Evolutionary conservation across 148 eudicot genomes (phyloP).

Genomic region (Polygonum maritimum): DNA sequence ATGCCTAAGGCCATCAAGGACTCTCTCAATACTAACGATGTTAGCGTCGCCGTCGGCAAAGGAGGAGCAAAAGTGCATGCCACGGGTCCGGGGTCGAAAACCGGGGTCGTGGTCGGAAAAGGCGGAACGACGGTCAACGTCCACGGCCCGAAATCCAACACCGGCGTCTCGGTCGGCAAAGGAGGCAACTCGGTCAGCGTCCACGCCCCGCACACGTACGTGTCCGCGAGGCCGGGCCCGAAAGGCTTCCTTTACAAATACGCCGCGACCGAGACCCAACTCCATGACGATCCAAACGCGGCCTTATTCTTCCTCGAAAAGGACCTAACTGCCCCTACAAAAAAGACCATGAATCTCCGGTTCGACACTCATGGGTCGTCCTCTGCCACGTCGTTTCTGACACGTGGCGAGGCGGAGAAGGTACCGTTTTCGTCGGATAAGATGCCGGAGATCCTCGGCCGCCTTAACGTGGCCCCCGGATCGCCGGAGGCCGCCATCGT

Average conservation of each 20-base stretch:
- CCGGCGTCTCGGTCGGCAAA: conserved; percentile 32
- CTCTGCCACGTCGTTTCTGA: conserved; percentile 25
- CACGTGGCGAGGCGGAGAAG: conserved; percentile 12
- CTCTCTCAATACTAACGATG: conserved; percentile 26
- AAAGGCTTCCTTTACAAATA: conserved; percentile 16
- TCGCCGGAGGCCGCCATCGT: conserved; percentile 20
- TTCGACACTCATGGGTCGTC: background rate
- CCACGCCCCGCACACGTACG: conserved; percentile 18
- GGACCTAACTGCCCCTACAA: conserved; percentile 17
- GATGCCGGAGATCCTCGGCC: conserved; percentile 9
- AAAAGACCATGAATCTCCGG: conserved; percentile 8
- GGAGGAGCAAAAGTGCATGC: conserved; percentile 14
- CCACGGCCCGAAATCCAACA: conserved; percentile 22
- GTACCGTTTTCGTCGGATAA: conserved; percentile 20
- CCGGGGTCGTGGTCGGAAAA: conserved; percentile 18
- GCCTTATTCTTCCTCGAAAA: conserved; percentile 28
- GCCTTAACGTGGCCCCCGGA: conserved; percentile 14
- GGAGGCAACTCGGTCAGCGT: conserved; percentile 29
- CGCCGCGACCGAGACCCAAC: conserved; percentile 19
- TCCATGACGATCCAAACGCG: conserved; percentile 14
- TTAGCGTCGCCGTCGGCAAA: conserved; percentile 15
- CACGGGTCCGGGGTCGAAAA: conserved; percentile 14
- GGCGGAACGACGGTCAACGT: conserved; percentile 15
- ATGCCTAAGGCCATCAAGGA: conserved; percentile 53
- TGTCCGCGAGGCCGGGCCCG: conserved; percentile 20